Conservation (phyloP, 768 basidiomycete species). For the Tephrocybe sp. region DNA sequence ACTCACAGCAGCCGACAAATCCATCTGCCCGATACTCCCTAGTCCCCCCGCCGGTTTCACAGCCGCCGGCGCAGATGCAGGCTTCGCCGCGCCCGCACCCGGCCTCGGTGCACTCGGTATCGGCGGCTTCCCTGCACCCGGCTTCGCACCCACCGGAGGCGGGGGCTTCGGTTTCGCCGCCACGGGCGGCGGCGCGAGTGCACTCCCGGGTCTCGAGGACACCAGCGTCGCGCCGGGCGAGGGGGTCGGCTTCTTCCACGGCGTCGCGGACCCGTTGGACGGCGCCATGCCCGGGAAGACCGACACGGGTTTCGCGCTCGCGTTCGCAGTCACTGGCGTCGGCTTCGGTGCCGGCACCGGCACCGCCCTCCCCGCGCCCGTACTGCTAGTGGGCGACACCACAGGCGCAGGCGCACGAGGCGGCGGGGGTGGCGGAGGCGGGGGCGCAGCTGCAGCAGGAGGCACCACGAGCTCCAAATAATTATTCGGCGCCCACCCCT, state of each 20-base stretch:
- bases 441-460: constrained; percentile 59
- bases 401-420: constrained; percentile 37
- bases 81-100: constrained; percentile 34
- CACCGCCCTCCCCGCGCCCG: constrained; percentile 31
- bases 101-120: constrained; percentile 60
- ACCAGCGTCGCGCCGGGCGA: constrained; percentile 38
- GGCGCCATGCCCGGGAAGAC: constrained; percentile 79
- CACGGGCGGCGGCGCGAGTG: constrained; percentile 50
- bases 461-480: constrained; percentile 83
- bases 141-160: constrained; percentile 12
- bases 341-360: no score
- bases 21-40: constrained; percentile 55
- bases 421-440: constrained; percentile 75
- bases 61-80: constrained; percentile 8
- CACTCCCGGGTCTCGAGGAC: constrained; percentile 51
- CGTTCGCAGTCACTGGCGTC: constrained; percentile 52
- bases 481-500: constrained; percentile 96
- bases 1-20: constrained; percentile 82
- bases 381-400: no score
- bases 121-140: constrained; percentile 48
- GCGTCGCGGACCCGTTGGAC: constrained; percentile 65
- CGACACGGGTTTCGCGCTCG: constrained; percentile 73
- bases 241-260: constrained; percentile 66
- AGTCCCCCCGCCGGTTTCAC: constrained; percentile 28
- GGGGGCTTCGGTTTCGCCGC: constrained; percentile 47